phyloP scores from a whole-genome alignment of 208 protist genomes.

The Vickermania ingenoplastis region DNA sequence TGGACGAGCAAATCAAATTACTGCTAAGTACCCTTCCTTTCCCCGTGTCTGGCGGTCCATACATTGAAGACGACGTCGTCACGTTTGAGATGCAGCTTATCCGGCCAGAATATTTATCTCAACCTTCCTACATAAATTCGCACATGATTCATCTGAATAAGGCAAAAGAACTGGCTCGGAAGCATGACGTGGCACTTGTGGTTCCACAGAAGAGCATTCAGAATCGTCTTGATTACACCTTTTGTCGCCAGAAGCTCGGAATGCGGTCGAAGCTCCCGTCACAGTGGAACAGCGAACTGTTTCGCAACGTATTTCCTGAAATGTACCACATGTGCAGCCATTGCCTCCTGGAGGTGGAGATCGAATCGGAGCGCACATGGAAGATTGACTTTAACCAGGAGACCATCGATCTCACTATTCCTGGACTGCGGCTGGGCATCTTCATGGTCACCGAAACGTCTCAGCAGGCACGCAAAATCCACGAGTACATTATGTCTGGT shows the following conservation, averaged over 20 bases:
- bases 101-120: neutral
- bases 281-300: slow-evolving; percentile 32
- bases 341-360: slow-evolving; percentile 24
- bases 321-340: slow-evolving; percentile 36
- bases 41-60: slow-evolving; percentile 6
- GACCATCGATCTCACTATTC: neutral
- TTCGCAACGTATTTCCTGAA: slow-evolving; percentile 39
- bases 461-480: neutral
- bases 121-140: neutral
- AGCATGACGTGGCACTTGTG: slow-evolving; percentile 16
- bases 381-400: slow-evolving; percentile 1
- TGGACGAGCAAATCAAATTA: slow-evolving; percentile 15
- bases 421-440: neutral
- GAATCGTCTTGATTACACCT: slow-evolving; percentile 19
- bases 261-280: neutral
- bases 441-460: neutral
- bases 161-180: neutral
- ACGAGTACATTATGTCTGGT: neutral
- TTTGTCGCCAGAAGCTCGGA: slow-evolving; percentile 3
- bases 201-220: slow-evolving; percentile 22
- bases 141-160: neutral
- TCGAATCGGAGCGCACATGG: slow-evolving; percentile 7
- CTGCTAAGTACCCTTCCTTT: slow-evolving; percentile 2
- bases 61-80: neutral
- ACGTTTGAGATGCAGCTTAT: slow-evolving; percentile 1